A percentile compares a stretch with the other conserved stretches of the same genome.
phyloP scores from a whole-genome alignment of 192 early-diverging fungal genomes.

The Entomortierella beljakovae region DNA sequence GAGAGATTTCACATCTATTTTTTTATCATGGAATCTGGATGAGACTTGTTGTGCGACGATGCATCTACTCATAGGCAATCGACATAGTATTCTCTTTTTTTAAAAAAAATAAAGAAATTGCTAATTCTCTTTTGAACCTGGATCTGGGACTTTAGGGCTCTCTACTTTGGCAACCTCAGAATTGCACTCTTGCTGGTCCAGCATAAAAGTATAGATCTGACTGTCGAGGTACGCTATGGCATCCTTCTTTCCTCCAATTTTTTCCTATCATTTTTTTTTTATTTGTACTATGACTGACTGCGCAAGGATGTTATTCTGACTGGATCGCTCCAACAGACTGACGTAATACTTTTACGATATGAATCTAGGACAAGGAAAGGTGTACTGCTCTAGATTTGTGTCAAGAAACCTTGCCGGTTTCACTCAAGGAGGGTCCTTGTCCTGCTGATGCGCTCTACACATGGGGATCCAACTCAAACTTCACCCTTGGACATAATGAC shows the following conservation, averaged over 20 bases:
- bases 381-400: constrained; percentile 57
- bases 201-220: constrained; percentile 62
- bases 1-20: no score
- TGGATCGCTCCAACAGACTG: not conserved
- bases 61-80: no score
- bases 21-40: no score
- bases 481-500: constrained; percentile 73
- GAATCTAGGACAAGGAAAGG: constrained; percentile 60
- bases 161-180: constrained; percentile 69
- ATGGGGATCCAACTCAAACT: constrained; percentile 82
- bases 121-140: not conserved
- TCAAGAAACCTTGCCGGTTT: constrained; percentile 27
- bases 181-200: constrained; percentile 62
- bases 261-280: constrained; percentile 19
- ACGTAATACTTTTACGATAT: not conserved
- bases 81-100: no score
- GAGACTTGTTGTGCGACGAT: no score
- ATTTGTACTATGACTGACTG: no score
- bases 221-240: constrained; percentile 53
- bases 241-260: not conserved
- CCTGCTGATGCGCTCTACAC: constrained; percentile 65
- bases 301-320: not conserved
- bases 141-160: constrained; percentile 41
- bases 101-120: no score
- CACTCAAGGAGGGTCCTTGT: constrained; percentile 43